Conservation (phyloP, 192 early-diverging fungal species). For the Entomortierella parvispora region DNA sequence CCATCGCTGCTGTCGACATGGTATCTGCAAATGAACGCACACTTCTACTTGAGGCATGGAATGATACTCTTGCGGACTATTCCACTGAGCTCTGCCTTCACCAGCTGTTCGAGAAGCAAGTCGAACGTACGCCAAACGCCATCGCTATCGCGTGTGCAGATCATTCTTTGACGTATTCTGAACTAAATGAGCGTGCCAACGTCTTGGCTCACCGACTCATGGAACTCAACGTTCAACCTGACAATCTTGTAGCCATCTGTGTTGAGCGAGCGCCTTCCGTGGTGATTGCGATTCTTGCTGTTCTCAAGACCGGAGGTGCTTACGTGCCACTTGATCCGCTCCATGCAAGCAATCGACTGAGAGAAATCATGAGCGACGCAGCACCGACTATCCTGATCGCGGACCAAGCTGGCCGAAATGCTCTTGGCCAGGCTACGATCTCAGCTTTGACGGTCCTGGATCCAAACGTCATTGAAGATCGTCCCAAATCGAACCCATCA, state of each 20-base stretch:
- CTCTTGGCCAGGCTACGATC: background rate
- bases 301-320: conserved; percentile 48
- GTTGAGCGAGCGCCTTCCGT: background rate
- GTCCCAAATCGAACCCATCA: background rate
- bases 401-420: background rate
- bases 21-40: too few species aligned
- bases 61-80: too few species aligned
- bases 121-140: background rate
- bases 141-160: conserved; percentile 4
- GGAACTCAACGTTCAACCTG: background rate
- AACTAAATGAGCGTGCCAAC: conserved; percentile 9
- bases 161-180: conserved; percentile 7
- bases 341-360: conserved; percentile 31
- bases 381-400: conserved; percentile 4
- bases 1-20: too few species aligned
- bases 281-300: conserved; percentile 29
- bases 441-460: too few species aligned
- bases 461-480: background rate
- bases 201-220: conserved; percentile 4
- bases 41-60: too few species aligned
- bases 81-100: background rate
- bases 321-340: conserved; percentile 51
- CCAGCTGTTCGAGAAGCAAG: conserved; percentile 13
- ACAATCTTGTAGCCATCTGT: conserved; percentile 3
- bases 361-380: conserved; percentile 21